Evolutionary conservation across 1,139 yeast species (phyloP).

Genomic region (Pichia sp.): DNA sequence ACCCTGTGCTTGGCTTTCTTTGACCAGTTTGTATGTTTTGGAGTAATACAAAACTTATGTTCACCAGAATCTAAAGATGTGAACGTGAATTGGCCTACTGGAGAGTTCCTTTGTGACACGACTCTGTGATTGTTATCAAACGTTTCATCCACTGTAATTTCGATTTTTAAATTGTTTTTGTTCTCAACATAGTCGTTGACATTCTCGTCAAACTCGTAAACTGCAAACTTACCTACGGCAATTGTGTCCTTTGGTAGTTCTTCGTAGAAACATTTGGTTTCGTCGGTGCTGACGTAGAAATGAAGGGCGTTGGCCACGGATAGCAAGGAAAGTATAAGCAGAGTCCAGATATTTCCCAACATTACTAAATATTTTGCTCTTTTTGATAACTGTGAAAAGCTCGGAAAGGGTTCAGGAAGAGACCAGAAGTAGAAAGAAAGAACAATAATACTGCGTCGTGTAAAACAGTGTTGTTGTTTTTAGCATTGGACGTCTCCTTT

Average conservation of each 20-base stretch:
- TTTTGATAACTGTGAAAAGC: neutral
- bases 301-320: constrained; percentile 32
- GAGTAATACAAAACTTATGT: constrained; percentile 57
- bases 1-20: constrained; percentile 38
- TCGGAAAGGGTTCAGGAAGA: neutral
- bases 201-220: constrained; percentile 32
- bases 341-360: constrained; percentile 6
- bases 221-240: constrained; percentile 43
- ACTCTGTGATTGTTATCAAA: constrained; percentile 56
- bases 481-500: neutral
- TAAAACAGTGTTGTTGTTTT: neutral
- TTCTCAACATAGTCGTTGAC: constrained; percentile 35
- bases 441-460: neutral
- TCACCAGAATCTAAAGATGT: constrained; percentile 60
- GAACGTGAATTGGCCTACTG: constrained; percentile 56
- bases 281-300: constrained; percentile 41
- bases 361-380: neutral
- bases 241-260: constrained; percentile 48
- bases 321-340: neutral
- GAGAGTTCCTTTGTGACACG: constrained; percentile 47
- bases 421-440: neutral
- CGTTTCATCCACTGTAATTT: constrained; percentile 49
- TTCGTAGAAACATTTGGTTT: constrained; percentile 50
- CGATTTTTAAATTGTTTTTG: constrained; percentile 34
- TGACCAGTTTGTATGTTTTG: constrained; percentile 44